A percentile compares a stretch with the other conserved stretches of the same genome.
These are phyloP conservation scores for Crithidia bombi DNA, from an alignment of 208 protist genomes.

Conservation along the genomic window DNA sequence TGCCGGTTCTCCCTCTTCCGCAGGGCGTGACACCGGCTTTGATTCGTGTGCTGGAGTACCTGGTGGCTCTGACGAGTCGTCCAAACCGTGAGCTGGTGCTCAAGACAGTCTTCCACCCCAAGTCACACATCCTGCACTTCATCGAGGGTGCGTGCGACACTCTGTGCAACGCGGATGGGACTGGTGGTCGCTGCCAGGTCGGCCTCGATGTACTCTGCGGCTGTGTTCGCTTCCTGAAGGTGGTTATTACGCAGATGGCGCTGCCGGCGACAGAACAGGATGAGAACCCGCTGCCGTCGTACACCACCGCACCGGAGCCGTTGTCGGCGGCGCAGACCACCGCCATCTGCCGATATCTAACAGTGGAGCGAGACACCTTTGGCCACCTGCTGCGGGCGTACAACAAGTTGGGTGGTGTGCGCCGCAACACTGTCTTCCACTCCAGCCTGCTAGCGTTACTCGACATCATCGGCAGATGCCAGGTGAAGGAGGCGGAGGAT, in stretches of 20 bases:
- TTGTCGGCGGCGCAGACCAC: constrained; percentile 40
- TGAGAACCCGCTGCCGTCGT: constrained; percentile 41
- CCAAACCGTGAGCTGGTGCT: constrained; percentile 65
- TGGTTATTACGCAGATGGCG: constrained; percentile 44
- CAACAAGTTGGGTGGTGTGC: constrained; percentile 51
- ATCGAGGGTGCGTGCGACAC: constrained; percentile 58
- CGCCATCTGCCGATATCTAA: constrained; percentile 61
- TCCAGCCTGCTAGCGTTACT: constrained; percentile 55
- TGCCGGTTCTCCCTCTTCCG: constrained; percentile 35
- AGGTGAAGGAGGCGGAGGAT: constrained; percentile 30
- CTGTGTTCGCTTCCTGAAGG: constrained; percentile 63
- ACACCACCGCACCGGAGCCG: constrained; percentile 32
- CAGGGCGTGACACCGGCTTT: constrained; percentile 59
- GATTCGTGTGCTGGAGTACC: constrained; percentile 69
- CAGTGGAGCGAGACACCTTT: constrained; percentile 69
- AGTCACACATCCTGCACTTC: constrained; percentile 63
- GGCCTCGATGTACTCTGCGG: constrained; percentile 61
- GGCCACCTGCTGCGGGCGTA: constrained; percentile 60
- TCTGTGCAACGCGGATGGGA: constrained; percentile 22
- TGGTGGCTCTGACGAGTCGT: constrained; percentile 41
- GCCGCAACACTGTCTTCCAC: constrained; percentile 71
- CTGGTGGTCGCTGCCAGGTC: constrained; percentile 30
- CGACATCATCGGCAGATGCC: constrained; percentile 46
- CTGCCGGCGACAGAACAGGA: constrained; percentile 16
- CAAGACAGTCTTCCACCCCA: constrained; percentile 61